Evolutionary conservation across 306 rosid species (phyloP), one percentile per base, ranked within the genome.

Genomic region (Dicorynia guianensis): DNA sequence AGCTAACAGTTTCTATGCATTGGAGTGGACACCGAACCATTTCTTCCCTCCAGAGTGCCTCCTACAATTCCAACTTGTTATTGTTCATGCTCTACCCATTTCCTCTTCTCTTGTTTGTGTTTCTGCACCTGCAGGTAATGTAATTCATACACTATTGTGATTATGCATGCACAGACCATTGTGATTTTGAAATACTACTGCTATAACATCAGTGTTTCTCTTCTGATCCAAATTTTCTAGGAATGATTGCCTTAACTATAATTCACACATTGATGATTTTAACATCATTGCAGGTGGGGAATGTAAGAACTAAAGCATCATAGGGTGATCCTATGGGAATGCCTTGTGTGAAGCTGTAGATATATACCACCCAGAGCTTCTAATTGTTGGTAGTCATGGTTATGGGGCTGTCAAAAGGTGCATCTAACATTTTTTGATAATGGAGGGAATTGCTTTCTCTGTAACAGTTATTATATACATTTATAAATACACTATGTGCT

Each of bases 261-360:
- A 25, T 25, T 25, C 30, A 25, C 30, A 25, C 2, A 25, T 25
- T 25, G 30, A 25, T 25, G 30, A 25, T 25, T 25, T 25, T 25
- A 1, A 2, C 30, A 25, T 25, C 30, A n/a, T 7, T 5, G 40
- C 25, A 67, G 72, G 72, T 67, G 42, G 18, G 14, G 38, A 13
- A 43, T 67, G 72, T 67, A 48, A 67, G 33, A 47, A 46, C 72
- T 8, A 12, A 67, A 30, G 42, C 47, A n/a, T 4, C 47, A 57
- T 57, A 67, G 58, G 72, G 72, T 34, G 72, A 67, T 20, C 57
- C 58, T 18, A n/a, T n/a, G 30, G 72, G 58, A 25, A 30, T 47
- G 57, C 33, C 47, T 20, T 67, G 9, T 67, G 72, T 46, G 72
- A 67, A 67, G 30, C 72, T 4, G 72, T 42, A 30, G 72, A 67